These are phyloP conservation scores for Citrus trifoliata DNA, from an alignment of 345 rosid species.

Conservation along the genomic window DNA sequence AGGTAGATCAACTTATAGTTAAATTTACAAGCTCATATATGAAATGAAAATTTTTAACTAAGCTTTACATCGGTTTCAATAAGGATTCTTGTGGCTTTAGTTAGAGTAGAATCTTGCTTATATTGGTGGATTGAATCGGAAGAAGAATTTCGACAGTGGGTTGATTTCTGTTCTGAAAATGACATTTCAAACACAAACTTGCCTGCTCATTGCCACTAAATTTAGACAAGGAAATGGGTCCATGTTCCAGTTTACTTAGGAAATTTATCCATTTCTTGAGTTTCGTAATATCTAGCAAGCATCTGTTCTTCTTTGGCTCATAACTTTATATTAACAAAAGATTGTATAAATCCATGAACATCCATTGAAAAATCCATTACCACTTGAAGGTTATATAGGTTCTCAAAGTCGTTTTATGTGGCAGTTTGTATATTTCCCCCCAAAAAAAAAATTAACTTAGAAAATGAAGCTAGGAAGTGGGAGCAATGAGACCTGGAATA, in stretches of 20 bases:
- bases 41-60: neutral
- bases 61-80: neutral
- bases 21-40: neutral
- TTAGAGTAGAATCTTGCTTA: neutral
- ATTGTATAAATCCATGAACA: neutral
- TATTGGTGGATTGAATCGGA: neutral
- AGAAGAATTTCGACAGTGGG: neutral
- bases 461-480: neutral
- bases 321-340: neutral
- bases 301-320: slow-evolving; percentile 6
- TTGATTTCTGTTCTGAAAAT: neutral
- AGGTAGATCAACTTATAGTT: slow-evolving; percentile 39
- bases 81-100: neutral
- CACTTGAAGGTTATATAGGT: neutral
- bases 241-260: neutral
- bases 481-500: neutral
- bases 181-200: neutral
- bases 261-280: neutral
- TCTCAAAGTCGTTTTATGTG: no score
- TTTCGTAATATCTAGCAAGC: neutral
- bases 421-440: neutral
- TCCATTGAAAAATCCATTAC: neutral
- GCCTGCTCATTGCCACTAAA: neutral
- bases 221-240: slow-evolving; percentile 1
- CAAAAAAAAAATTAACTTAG: neutral